Percentiles rank a stretch among this genome's conserved stretches.
These are phyloP conservation scores for Aurantiochytrium sp. DNA, from an alignment of 108 stramenopile genomes.

Conservation along the genomic window DNA sequence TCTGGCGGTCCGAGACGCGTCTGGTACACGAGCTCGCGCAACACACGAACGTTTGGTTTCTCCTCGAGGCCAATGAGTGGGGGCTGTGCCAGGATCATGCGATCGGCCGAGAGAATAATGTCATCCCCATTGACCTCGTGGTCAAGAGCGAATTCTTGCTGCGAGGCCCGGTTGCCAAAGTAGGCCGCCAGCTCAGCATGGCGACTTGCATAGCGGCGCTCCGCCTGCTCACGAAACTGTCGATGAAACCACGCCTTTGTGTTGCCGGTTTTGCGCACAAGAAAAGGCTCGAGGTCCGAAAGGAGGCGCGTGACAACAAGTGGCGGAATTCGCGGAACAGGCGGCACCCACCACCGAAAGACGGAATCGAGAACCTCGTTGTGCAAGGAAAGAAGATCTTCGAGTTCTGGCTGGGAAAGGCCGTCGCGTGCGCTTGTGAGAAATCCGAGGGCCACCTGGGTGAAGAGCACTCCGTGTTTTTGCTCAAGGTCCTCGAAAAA, in stretches of 20 bases:
- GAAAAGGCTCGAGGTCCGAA: background rate
- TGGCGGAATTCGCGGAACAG: background rate
- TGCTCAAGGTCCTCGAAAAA: background rate
- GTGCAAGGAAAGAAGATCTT: background rate
- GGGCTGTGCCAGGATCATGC: background rate
- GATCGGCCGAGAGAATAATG: background rate
- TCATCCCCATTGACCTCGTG: background rate
- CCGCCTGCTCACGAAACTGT: background rate
- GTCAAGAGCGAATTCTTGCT: background rate
- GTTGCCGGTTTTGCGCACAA: background rate
- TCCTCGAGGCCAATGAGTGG: background rate
- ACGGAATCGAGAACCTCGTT: background rate
- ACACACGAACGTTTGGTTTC: background rate
- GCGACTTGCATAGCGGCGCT: background rate
- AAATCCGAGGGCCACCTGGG: background rate
- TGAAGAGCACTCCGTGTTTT: background rate
- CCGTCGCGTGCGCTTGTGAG: background rate
- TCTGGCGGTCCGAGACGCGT: background rate
- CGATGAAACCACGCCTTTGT: slow-evolving; percentile 13
- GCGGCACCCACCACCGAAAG: slow-evolving; percentile 1
- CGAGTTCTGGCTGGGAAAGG: background rate
- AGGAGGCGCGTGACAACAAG: background rate
- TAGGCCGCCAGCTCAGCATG: background rate
- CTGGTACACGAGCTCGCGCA: background rate
- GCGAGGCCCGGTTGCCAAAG: background rate